Evolutionary conservation across 371 early-diverging fungal species (phyloP).

Genomic region (Mucor racemosus): DNA sequence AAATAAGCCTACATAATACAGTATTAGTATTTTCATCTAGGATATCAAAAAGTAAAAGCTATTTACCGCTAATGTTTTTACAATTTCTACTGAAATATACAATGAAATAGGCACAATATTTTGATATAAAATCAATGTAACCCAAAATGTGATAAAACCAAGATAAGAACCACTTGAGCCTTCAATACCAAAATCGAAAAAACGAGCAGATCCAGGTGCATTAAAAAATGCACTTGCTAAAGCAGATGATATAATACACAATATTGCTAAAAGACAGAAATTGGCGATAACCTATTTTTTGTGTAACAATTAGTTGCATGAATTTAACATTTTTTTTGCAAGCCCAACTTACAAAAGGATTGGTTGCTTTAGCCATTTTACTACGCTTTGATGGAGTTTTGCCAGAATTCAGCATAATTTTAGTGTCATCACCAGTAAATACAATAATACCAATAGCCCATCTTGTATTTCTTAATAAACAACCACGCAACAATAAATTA

Average conservation of each 20-base stretch:
- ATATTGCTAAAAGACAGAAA: constrained; percentile 48
- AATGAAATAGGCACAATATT: constrained; percentile 92
- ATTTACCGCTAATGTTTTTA: constrained; percentile 70
- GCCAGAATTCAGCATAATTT: constrained; percentile 89
- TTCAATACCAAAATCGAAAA: constrained; percentile 45
- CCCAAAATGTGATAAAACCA: constrained; percentile 59
- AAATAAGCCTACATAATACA: constrained; percentile 63
- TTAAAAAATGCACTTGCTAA: constrained; percentile 64
- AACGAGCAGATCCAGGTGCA: constrained; percentile 32
- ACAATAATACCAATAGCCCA: constrained; percentile 84
- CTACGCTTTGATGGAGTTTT: constrained; percentile 93
- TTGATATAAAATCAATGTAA: constrained; percentile 55
- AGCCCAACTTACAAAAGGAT: constrained; percentile 78
- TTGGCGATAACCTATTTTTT: constrained; percentile 51
- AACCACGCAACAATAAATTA: constrained; percentile 90
- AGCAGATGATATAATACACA: constrained; percentile 66
- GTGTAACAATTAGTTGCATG: constrained; percentile 6
- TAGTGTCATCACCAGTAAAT: constrained; percentile 91
- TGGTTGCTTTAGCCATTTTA: constrained; percentile 91
- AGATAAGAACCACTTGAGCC: constrained; percentile 37
- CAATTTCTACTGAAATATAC: constrained; percentile 95
- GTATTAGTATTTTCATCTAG: neutral
- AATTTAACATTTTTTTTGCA: neutral
- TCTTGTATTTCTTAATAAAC: constrained; percentile 87
- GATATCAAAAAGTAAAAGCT: constrained; percentile 16